phyloP scores from a whole-genome alignment of 2,329 filamentous ascomycete species.

The Xylariales sp. region DNA sequence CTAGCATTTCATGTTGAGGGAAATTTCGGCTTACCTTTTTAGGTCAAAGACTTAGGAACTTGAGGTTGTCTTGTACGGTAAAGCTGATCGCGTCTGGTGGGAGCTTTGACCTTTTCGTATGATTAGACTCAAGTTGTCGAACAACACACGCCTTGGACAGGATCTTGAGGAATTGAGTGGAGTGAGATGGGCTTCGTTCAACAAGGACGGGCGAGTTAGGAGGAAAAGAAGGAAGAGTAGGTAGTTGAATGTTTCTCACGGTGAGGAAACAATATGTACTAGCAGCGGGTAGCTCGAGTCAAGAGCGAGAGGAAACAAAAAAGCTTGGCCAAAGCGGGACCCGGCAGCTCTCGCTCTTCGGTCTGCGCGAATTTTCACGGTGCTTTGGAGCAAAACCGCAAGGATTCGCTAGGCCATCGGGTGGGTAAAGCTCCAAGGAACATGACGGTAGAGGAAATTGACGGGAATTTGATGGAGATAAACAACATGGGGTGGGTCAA shows the following conservation, averaged over 20 bases:
- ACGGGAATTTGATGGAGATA: constrained; percentile 3
- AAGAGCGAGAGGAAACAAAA: constrained; percentile 18
- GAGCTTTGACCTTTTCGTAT: constrained; percentile 14
- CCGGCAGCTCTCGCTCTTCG: constrained; percentile 12
- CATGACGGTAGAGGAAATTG: constrained; percentile 6
- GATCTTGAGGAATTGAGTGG: constrained; percentile 14
- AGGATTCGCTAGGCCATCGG: constrained; percentile 11
- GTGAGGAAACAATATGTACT: constrained; percentile 23
- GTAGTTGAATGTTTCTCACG: constrained; percentile 14
- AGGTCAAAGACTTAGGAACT: not conserved
- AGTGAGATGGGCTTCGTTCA: constrained; percentile 16
- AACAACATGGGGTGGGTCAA: not conserved
- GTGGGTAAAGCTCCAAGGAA: constrained; percentile 11
- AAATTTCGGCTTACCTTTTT: constrained; percentile 4
- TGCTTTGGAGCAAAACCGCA: constrained; percentile 5
- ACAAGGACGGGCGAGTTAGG: constrained; percentile 30
- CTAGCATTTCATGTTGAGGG: not conserved
- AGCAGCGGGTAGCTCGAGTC: constrained; percentile 21
- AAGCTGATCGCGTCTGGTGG: constrained; percentile 13
- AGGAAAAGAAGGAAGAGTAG: constrained; percentile 17
- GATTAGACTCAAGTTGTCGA: constrained; percentile 20
- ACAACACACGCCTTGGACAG: constrained; percentile 30
- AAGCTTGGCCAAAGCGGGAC: constrained; percentile 24
- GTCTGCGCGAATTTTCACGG: constrained; percentile 13
- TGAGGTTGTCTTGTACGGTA: too few relatives aligned